These are phyloP conservation scores for Chalciporus sp. DNA, from an alignment of 1,284 basidiomycete species.

Conservation along the genomic window DNA sequence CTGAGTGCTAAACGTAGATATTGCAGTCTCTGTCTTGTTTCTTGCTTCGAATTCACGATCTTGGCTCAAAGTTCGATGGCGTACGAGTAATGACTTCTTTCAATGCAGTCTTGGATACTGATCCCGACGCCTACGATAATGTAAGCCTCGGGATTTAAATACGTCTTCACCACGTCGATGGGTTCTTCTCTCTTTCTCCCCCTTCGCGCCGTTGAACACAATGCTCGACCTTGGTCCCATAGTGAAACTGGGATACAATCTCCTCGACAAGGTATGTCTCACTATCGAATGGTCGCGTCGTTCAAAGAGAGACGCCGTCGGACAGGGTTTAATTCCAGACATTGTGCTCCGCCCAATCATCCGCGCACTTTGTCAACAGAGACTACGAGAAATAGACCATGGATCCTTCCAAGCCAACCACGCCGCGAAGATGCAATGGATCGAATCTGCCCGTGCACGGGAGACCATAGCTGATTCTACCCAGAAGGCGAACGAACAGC, in stretches of 20 bases:
- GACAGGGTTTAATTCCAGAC: constrained; percentile 63
- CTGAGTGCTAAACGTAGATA: no score
- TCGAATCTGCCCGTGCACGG: constrained; percentile 53
- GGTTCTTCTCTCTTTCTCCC: neutral
- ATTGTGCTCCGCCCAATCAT: constrained; percentile 62
- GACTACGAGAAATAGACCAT: constrained; percentile 63
- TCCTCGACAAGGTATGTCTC: neutral
- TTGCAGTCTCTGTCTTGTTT: no score
- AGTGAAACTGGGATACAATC: neutral
- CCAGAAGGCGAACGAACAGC: constrained; percentile 78
- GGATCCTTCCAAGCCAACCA: constrained; percentile 67
- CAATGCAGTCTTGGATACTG: no score
- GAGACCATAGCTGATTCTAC: constrained; percentile 66
- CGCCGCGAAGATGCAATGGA: constrained; percentile 67
- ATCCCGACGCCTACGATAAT: no score
- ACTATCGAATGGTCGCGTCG: neutral
- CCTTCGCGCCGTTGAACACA: neutral
- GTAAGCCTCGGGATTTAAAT: no score
- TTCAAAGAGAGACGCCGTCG: neutral
- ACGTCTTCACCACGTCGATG: neutral
- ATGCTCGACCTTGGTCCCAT: neutral
- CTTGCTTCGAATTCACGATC: no score
- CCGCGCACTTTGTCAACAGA: constrained; percentile 58
- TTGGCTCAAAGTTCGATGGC: no score
- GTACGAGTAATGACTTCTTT: no score